phyloP scores from a whole-genome alignment of 805 yeast genomes.

The Kodamaea laetipori region DNA sequence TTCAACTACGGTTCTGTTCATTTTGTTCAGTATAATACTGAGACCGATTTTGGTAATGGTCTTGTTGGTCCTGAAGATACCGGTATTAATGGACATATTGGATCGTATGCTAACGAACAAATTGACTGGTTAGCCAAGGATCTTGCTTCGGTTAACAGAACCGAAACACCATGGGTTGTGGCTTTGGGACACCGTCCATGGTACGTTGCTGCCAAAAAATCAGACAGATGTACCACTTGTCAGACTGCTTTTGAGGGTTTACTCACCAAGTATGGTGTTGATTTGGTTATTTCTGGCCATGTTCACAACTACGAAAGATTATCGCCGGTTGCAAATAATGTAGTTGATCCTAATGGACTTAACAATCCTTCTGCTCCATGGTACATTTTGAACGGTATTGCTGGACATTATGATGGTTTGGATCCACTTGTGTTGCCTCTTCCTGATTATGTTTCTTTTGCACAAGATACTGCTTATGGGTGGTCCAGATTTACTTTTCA shows the following conservation, averaged over 20 bases:
- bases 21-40: constrained; percentile 17
- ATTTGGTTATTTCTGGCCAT: constrained; percentile 16
- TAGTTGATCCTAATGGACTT: constrained; percentile 18
- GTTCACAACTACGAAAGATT: constrained; percentile 19
- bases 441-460: constrained; percentile 16
- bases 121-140: constrained; percentile 17
- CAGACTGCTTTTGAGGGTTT: constrained; percentile 17
- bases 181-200: constrained; percentile 20
- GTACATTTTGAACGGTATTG: constrained; percentile 20
- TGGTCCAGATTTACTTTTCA: constrained; percentile 19
- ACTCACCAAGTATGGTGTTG: constrained; percentile 16
- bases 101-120: constrained; percentile 16
- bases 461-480: constrained; percentile 18
- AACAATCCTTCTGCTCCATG: constrained; percentile 19
- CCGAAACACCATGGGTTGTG: constrained; percentile 19
- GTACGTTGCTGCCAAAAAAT: constrained; percentile 16
- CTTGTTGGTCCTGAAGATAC: constrained; percentile 17
- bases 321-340: constrained; percentile 14
- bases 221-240: constrained; percentile 14
- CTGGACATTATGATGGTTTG: constrained; percentile 21
- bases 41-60: constrained; percentile 19
- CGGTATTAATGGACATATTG: constrained; percentile 16
- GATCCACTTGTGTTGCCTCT: constrained; percentile 13
- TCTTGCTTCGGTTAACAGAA: constrained; percentile 16
- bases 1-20: constrained; percentile 19